phyloP scores from a whole-genome alignment of 1,284 basidiomycete genomes.

The Sporisorium scitamineum region DNA sequence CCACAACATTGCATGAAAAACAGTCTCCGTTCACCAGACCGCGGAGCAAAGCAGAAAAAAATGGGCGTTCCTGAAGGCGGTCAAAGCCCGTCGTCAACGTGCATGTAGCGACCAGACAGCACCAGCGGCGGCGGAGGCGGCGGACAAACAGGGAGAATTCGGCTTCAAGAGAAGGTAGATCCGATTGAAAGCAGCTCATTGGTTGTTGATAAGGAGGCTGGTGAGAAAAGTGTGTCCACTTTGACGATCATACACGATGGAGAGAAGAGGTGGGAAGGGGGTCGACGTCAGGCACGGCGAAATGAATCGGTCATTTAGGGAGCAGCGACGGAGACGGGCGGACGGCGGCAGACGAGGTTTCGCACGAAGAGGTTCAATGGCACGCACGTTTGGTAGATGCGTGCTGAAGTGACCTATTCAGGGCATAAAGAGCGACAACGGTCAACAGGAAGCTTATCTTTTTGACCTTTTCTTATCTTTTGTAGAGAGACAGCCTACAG shows the following conservation, averaged over 20 bases:
- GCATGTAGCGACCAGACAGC: not conserved
- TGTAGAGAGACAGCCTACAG: too few species aligned
- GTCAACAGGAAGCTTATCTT: too few species aligned
- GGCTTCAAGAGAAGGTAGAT: not conserved
- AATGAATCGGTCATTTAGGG: too few species aligned
- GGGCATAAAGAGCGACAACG: not conserved
- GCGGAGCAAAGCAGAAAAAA: not conserved
- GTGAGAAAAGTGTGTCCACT: not conserved
- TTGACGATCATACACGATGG: not conserved
- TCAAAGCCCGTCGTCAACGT: too few species aligned
- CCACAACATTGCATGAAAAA: not conserved
- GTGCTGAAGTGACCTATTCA: not conserved
- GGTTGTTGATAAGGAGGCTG: conserved; percentile 17
- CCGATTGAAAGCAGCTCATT: conserved; percentile 8
- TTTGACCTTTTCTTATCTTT: too few species aligned
- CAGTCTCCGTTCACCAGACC: too few species aligned
- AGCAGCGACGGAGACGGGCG: not conserved
- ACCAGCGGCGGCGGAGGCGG: not conserved
- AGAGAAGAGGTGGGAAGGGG: not conserved
- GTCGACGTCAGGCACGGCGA: not conserved
- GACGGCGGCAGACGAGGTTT: not conserved
- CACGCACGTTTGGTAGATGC: not conserved
- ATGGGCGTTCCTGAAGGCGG: not conserved
- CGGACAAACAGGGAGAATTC: not conserved
- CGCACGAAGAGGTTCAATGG: too few species aligned